A percentile compares a stretch with the other conserved stretches of the same genome.
Conservation (phyloP, 441 rosid genomes). For the Eugenia klotzschiana region DNA sequence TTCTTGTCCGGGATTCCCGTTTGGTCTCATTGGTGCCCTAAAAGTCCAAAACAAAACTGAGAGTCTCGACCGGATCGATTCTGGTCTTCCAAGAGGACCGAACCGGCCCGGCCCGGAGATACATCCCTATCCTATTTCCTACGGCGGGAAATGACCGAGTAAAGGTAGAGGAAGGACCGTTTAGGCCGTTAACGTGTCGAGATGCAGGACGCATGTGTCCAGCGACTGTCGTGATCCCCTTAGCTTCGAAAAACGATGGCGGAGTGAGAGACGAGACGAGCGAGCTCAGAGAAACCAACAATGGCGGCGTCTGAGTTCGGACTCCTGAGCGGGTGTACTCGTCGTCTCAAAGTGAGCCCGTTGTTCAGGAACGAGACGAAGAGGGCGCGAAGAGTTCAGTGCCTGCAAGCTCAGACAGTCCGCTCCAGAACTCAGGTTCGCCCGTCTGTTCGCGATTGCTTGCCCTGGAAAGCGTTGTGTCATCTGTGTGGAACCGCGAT, state of each 20-base stretch:
- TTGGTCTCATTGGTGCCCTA: not conserved
- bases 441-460: not conserved
- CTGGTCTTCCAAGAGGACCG: not conserved
- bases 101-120: not conserved
- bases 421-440: constrained; percentile 10
- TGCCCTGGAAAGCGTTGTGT: not conserved
- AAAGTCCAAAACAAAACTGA: not conserved
- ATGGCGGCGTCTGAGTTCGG: not conserved
- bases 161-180: not conserved
- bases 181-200: not conserved
- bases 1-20: not conserved
- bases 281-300: not conserved
- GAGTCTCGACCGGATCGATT: not conserved
- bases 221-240: not conserved
- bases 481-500: not conserved
- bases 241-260: not conserved
- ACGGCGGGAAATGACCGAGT: not conserved
- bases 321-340: not conserved
- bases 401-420: not conserved
- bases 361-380: not conserved
- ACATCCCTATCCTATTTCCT: not conserved
- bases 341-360: not conserved
- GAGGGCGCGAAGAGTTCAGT: not conserved
- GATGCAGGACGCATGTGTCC: not conserved
- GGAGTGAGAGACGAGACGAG: not conserved